phyloP scores from a whole-genome alignment of 2,329 filamentous ascomycete species.

The Microcyclospora tardicrescens region DNA sequence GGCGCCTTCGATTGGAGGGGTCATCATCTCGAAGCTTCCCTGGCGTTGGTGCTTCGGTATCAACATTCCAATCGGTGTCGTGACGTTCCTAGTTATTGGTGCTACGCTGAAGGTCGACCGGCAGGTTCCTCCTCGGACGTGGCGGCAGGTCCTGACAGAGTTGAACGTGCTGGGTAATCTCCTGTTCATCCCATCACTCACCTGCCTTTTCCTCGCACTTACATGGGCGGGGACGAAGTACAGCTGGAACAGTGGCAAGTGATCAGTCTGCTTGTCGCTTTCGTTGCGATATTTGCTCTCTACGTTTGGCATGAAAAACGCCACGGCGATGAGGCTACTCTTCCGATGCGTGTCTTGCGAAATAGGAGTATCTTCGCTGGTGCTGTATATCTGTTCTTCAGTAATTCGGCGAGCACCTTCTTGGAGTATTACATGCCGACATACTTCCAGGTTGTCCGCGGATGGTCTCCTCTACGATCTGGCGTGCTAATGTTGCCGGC shows the following conservation, averaged over 20 bases:
- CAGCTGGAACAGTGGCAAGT: conserved; percentile 3
- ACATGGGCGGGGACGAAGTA: conserved; percentile 3
- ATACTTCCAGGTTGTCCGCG: conserved; percentile 9
- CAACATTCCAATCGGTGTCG: conserved; percentile 24
- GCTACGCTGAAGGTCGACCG: conserved; percentile 1
- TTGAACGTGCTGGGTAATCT: conserved; percentile 6
- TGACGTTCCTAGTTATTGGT: conserved; percentile 7
- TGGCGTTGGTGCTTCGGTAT: conserved; percentile 24
- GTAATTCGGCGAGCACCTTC: conserved; percentile 4
- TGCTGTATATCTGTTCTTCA: conserved; percentile 5
- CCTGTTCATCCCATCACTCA: conserved; percentile 1
- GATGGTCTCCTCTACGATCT: conserved; percentile 3
- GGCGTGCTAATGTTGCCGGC: conserved; percentile 7
- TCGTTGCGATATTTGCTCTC: conserved; percentile 4
- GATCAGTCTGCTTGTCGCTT: conserved; percentile 2
- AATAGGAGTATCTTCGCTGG: conserved; percentile 6
- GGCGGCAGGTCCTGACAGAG: conserved; percentile 16
- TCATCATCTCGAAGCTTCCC: conserved; percentile 20
- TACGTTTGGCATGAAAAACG: conserved; percentile 6
- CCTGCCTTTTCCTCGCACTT: conserved; percentile 3
- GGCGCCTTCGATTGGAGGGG: conserved; percentile 24
- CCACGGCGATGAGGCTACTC: conserved; percentile 7
- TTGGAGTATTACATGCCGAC: conserved; percentile 7
- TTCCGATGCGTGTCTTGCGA: conserved; percentile 4
- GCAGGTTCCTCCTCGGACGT: conserved; percentile 2